These are phyloP conservation scores for Apiotrichum brassicae DNA, from an alignment of 1,284 basidiomycete genomes.

Conservation along the genomic window DNA sequence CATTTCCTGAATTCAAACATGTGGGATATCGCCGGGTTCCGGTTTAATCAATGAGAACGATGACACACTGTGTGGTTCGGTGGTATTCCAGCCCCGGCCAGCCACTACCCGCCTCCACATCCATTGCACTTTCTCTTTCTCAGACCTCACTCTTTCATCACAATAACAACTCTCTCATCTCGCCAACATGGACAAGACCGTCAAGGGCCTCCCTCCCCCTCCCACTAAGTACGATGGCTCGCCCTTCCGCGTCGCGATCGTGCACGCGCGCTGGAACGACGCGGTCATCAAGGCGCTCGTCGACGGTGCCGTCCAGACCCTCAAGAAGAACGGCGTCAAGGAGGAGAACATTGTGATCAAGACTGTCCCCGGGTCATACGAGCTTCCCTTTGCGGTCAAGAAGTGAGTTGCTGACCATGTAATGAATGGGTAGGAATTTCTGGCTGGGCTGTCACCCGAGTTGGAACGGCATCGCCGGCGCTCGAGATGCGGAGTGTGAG, in stretches of 20 bases:
- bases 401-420: constrained; percentile 52
- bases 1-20: background rate
- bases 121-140: background rate
- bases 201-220: constrained; percentile 71
- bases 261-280: constrained; percentile 91
- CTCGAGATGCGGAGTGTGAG: no score
- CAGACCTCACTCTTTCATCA: background rate
- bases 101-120: no score
- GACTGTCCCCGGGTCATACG: constrained; percentile 87
- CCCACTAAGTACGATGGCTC: constrained; percentile 67
- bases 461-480: no score
- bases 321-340: constrained; percentile 79
- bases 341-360: constrained; percentile 83
- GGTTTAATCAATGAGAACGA: no score
- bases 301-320: constrained; percentile 64
- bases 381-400: constrained; percentile 81
- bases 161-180: background rate
- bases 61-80: no score
- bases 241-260: constrained; percentile 72
- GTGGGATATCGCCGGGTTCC: no score
- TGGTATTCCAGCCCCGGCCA: no score
- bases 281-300: constrained; percentile 76
- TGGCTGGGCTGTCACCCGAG: no score
- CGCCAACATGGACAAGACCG: constrained; percentile 45
- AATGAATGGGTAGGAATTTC: no score